Conservation (phyloP, 78 protist genomes). For the Chrysochromulina parva region DNA sequence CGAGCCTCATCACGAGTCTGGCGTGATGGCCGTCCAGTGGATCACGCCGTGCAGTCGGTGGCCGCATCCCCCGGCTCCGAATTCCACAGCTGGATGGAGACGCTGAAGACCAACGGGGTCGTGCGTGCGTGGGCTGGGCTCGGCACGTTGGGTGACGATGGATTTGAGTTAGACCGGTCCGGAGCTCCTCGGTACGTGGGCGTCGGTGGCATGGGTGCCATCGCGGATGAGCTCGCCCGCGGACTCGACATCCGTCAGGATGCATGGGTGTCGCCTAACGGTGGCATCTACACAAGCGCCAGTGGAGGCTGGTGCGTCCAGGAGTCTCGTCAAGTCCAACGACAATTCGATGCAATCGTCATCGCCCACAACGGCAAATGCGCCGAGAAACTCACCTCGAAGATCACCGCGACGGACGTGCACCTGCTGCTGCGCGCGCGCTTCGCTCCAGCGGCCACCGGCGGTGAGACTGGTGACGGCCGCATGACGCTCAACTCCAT, state of each 20-base stretch:
- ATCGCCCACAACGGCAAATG: constrained; percentile 14
- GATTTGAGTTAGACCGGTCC: too few species aligned
- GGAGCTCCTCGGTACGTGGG: neutral
- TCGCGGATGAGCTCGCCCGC: neutral
- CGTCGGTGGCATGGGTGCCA: neutral
- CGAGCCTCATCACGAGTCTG: neutral
- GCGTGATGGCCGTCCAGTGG: neutral
- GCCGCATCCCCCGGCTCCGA: neutral
- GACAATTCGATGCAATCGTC: neutral
- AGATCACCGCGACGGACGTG: neutral
- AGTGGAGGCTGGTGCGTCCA: neutral
- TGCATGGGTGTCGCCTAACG: neutral
- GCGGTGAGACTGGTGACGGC: neutral
- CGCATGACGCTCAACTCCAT: neutral
- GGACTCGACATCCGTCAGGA: neutral
- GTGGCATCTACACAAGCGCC: neutral
- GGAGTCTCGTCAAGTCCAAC: neutral
- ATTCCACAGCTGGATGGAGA: neutral
- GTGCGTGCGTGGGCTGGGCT: neutral
- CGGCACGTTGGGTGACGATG: neutral
- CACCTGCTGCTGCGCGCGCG: constrained; percentile 2
- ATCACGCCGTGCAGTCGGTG: neutral
- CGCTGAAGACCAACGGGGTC: neutral
- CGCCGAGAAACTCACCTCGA: neutral
- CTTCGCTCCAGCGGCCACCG: neutral